A percentile compares a stretch with the other conserved stretches of the same genome.
Evolutionary conservation across 2,329 filamentous ascomycete species (phyloP).

Genomic region (Sordariomycetes sp.): DNA sequence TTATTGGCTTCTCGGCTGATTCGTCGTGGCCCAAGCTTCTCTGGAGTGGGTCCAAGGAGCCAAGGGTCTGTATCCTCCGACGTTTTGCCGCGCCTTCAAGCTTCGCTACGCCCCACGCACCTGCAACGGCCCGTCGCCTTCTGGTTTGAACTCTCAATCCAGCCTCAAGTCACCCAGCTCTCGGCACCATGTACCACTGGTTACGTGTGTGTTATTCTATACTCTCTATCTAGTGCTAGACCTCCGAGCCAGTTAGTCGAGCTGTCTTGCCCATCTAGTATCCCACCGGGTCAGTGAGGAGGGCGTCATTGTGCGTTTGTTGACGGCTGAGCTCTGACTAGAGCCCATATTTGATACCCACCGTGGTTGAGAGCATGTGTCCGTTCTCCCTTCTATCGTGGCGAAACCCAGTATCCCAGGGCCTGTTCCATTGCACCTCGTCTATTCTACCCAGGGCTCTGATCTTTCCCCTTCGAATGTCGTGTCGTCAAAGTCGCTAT

Average conservation of each 20-base stretch:
- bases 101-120: not conserved
- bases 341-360: not conserved
- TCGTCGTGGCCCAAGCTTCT: not conserved
- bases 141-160: not conserved
- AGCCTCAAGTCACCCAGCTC: not conserved
- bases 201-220: not conserved
- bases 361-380: not conserved
- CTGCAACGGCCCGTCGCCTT: not conserved
- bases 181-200: not conserved
- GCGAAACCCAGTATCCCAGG: not conserved
- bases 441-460: not conserved
- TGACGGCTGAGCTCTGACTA: too few species aligned
- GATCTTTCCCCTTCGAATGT: not conserved
- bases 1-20: slow-evolving; percentile 5
- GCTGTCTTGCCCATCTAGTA: not conserved
- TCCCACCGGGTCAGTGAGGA: not conserved
- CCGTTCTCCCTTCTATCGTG: not conserved
- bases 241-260: not conserved
- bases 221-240: not conserved
- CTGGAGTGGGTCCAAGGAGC: not conserved
- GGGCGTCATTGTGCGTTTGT: not conserved
- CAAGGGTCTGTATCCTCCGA: not conserved
- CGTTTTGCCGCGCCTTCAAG: not conserved
- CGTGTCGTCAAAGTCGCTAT: not conserved
- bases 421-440: not conserved